Base-by-base conservation (phyloP, 2,329 filamentous ascomycete species). In the Hortaea sp. region DNA sequence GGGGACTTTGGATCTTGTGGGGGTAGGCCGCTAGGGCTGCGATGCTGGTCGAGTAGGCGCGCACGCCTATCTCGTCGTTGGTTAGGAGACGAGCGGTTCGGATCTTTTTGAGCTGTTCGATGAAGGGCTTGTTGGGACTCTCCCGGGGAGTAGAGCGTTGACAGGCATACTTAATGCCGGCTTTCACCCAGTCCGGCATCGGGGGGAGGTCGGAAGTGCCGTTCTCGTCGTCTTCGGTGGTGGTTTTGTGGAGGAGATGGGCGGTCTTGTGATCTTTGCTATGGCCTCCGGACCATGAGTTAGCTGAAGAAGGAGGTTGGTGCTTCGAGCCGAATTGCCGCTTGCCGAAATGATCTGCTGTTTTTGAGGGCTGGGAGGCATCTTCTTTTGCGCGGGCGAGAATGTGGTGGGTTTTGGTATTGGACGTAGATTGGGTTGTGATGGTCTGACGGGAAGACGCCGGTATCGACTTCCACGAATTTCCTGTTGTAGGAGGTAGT, bases 41-140 rank as follows among this genome's bases (percentile, higher is more conserved):
- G 53, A 97, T 94, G 9, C 84, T 82, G 1, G 84, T 88, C 29
- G 85, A 89, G 62, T 97, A 97, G 0, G 90, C 88, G 42, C 88
- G 78, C 0, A 89, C 80, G 2, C 87, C 88, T 48, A 94, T 80
- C 41, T 84, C 75, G 56, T 95, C 88, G 6, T 80, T 78, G 1
- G 76, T 81, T 1, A 95, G 71, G 11, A 79, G 73, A 20, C 90
- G 78, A 2, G 82, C 75, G 2, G 77, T 78, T 40, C 84, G 79
- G 53, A 97, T 87, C 49, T 83, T 82, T 55, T 81, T 77, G 5
- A 98, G 73, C 49, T 85, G 74, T 1, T 76, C 67, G 38, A 95
- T 78, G 62, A 98, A 97, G 0, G 65, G 65, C 38, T 79, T 72
- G 55, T 97, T 97, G 0, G 85, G 84, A 0, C 81, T 73, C 45